Conservation (phyloP, 2,329 filamentous ascomycete species). For the Sclerotinia borealis region DNA sequence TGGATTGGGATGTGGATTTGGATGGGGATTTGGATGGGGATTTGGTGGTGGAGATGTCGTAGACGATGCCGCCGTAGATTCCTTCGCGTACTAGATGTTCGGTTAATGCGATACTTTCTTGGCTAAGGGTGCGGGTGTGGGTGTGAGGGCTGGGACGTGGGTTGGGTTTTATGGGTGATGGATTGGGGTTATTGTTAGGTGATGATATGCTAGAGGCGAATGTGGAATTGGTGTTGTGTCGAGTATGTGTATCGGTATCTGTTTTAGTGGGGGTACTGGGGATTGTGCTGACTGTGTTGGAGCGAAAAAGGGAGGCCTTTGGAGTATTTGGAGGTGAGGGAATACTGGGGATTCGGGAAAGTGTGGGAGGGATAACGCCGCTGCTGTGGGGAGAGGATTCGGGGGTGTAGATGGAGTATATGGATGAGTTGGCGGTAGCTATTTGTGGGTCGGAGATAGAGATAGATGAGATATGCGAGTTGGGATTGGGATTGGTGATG, state of each 20-base stretch:
- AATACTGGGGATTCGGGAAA: neutral
- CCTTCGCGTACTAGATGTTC: slow-evolving; percentile 1
- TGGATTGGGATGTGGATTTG: neutral
- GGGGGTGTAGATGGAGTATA: neutral
- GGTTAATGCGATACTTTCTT: neutral
- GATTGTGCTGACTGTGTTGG: neutral
- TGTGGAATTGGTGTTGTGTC: neutral
- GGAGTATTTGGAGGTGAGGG: neutral
- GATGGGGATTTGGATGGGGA: neutral
- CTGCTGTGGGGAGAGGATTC: neutral
- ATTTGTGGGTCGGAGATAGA: neutral
- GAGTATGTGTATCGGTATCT: neutral
- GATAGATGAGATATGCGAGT: neutral
- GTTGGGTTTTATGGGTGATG: neutral
- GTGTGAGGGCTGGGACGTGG: neutral
- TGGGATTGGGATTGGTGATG: neutral
- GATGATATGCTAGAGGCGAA: neutral
- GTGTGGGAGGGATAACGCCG: neutral
- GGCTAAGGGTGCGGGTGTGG: neutral
- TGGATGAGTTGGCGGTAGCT: neutral
- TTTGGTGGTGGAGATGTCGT: neutral
- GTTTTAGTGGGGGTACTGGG: neutral
- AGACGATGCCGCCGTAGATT: neutral
- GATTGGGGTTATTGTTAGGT: neutral
- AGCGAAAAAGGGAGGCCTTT: neutral